phyloP scores from a whole-genome alignment of 495 filamentous ascomycete species.

The Melanomma pulvis-pyrius region DNA sequence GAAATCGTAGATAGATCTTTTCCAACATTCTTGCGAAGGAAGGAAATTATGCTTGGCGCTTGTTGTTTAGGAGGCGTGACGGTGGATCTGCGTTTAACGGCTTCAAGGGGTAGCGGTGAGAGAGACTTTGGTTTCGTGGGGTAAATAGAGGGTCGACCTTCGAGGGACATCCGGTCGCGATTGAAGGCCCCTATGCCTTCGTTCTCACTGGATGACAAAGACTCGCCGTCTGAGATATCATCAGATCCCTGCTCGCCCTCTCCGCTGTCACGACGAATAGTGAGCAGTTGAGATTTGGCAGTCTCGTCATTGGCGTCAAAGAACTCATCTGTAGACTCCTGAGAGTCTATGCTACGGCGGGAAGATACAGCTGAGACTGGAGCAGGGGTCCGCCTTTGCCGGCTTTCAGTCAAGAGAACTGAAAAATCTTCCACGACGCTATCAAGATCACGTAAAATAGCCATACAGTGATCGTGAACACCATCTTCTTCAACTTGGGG shows the following conservation, averaged over 20 bases:
- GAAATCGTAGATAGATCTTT: slow-evolving; percentile 94
- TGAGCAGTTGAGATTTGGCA: slow-evolving; percentile 68
- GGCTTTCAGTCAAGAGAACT: slow-evolving; percentile 71
- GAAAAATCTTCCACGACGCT: slow-evolving; percentile 80
- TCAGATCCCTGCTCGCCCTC: slow-evolving; percentile 52
- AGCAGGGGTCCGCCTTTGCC: slow-evolving; percentile 68
- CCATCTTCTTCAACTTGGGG: slow-evolving; percentile 54
- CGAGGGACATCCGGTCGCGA: slow-evolving; percentile 43
- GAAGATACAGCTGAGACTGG: slow-evolving; percentile 54
- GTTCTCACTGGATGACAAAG: slow-evolving; percentile 62
- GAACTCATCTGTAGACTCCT: slow-evolving; percentile 78
- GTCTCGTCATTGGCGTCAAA: slow-evolving; percentile 79
- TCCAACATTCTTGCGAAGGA: slow-evolving; percentile 95
- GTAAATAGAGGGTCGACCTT: slow-evolving; percentile 61
- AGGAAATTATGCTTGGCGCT: slow-evolving; percentile 88
- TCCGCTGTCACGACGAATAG: slow-evolving; percentile 66
- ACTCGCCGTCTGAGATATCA: slow-evolving; percentile 60
- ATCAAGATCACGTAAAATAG: slow-evolving; percentile 80
- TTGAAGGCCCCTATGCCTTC: slow-evolving; percentile 48
- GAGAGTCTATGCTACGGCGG: slow-evolving; percentile 78
- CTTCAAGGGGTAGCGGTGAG: slow-evolving; percentile 71
- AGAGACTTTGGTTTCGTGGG: slow-evolving; percentile 74
- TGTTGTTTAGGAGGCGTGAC: slow-evolving; percentile 71
- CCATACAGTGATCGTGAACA: slow-evolving; percentile 77
- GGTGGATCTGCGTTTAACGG: slow-evolving; percentile 67